These are phyloP conservation scores for Calonectria pseudoturangicola DNA, from an alignment of 2,329 filamentous ascomycete genomes.

Conservation along the genomic window DNA sequence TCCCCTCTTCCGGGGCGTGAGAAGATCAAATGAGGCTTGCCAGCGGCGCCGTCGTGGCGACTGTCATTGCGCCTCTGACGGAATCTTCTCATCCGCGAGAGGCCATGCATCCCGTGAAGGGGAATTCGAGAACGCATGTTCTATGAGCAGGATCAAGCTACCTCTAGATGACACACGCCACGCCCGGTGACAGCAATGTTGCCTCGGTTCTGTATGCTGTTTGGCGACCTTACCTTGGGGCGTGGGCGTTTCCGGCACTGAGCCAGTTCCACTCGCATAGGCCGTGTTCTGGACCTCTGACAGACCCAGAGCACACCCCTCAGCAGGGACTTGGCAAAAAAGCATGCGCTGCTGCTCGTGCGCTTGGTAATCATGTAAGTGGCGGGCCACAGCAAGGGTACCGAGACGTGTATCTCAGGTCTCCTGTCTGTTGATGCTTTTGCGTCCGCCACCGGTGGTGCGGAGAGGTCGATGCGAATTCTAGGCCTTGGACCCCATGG, in stretches of 20 bases:
- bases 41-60: constrained; percentile 33
- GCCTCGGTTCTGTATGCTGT: constrained; percentile 7
- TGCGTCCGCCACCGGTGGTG: constrained; percentile 34
- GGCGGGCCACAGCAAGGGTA: not conserved
- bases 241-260: constrained; percentile 24
- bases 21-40: constrained; percentile 39
- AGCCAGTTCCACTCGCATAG: constrained; percentile 11
- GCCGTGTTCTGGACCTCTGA: constrained; percentile 30
- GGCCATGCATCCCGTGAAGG: constrained; percentile 33
- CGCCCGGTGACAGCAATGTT: constrained; percentile 28
- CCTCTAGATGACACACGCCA: constrained; percentile 26
- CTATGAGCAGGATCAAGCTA: not conserved
- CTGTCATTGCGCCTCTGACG: constrained; percentile 39
- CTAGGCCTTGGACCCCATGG: constrained; percentile 36
- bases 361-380: constrained; percentile 24
- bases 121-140: constrained; percentile 41
- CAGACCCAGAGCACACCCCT: constrained; percentile 27
- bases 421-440: constrained; percentile 11
- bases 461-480: constrained; percentile 38
- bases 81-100: constrained; percentile 1
- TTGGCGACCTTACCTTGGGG: constrained; percentile 11
- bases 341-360: constrained; percentile 3
- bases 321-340: constrained; percentile 24
- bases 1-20: constrained; percentile 37
- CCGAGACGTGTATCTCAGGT: constrained; percentile 24